These are phyloP conservation scores for Apiospora sp. DNA, from an alignment of 2,329 filamentous ascomycete species.

Conservation along the genomic window DNA sequence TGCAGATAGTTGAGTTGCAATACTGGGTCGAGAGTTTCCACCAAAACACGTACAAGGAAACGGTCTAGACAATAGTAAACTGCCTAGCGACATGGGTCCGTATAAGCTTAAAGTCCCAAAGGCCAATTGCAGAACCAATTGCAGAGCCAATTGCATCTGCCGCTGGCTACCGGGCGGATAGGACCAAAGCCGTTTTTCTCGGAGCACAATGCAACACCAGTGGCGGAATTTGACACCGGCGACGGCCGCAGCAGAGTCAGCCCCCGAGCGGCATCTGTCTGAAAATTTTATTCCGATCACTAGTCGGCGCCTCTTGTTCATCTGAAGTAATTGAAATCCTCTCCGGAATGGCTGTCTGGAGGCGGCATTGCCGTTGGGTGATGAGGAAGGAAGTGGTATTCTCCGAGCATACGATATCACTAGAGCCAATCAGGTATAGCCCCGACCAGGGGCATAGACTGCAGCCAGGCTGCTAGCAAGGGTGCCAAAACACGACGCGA, in stretches of 20 bases:
- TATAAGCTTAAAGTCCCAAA: conserved; percentile 16
- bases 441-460: background rate
- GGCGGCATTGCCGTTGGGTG: background rate
- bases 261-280: background rate
- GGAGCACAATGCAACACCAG: background rate
- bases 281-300: background rate
- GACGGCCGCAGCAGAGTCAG: conserved; percentile 10
- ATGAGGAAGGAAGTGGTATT: background rate
- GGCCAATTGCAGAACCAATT: background rate
- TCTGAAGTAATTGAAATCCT: conserved; percentile 1
- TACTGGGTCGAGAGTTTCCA: background rate
- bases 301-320: background rate
- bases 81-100: background rate
- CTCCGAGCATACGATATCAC: background rate
- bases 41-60: conserved; percentile 10
- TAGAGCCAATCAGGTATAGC: background rate
- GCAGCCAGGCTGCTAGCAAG: conserved; percentile 34
- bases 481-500: conserved; percentile 55
- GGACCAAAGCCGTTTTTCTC: background rate
- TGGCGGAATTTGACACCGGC: background rate
- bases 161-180: background rate
- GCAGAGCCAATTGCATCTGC: background rate
- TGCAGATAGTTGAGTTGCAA: conserved; percentile 4
- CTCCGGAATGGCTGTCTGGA: background rate
- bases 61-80: background rate